A percentile compares a stretch with the other conserved stretches of the same genome.
phyloP scores from a whole-genome alignment of 805 yeast genomes.

The Metschnikowia peoriensis region DNA sequence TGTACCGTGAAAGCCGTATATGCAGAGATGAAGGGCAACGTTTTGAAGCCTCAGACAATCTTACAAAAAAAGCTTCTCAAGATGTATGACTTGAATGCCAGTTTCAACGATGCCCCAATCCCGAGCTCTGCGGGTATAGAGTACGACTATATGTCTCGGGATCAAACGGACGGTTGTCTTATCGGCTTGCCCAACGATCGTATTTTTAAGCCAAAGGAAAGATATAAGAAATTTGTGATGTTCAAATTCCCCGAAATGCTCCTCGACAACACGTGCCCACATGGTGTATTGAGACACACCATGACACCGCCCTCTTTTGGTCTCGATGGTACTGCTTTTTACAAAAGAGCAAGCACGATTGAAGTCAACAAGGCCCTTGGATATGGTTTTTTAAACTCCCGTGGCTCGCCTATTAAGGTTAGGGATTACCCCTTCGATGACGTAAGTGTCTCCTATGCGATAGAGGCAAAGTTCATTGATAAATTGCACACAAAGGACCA shows the following conservation, averaged over 20 bases:
- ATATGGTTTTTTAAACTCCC: slow-evolving; percentile 49
- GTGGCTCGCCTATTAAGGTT: slow-evolving; percentile 54
- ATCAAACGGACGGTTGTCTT: slow-evolving; percentile 43
- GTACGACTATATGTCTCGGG: slow-evolving; percentile 43
- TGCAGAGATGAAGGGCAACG: slow-evolving; percentile 24
- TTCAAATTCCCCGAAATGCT: slow-evolving; percentile 56
- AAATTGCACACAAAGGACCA: slow-evolving; percentile 32
- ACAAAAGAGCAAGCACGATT: slow-evolving; percentile 32
- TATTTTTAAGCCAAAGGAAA: slow-evolving; percentile 45
- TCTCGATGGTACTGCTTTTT: slow-evolving; percentile 36
- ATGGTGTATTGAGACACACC: slow-evolving; percentile 37
- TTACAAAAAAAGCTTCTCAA: slow-evolving; percentile 51
- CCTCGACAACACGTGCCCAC: slow-evolving; percentile 52
- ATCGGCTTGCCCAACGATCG: slow-evolving; percentile 52
- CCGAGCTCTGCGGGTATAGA: slow-evolving; percentile 52
- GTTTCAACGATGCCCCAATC: slow-evolving; percentile 47
- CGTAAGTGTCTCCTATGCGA: slow-evolving; percentile 48
- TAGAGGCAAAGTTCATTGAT: slow-evolving; percentile 57
- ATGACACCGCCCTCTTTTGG: slow-evolving; percentile 46
- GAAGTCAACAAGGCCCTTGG: slow-evolving; percentile 45
- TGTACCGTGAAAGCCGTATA: slow-evolving; percentile 32
- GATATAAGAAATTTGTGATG: slow-evolving; percentile 57
- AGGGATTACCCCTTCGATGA: slow-evolving; percentile 46
- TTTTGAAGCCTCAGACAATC: slow-evolving; percentile 26
- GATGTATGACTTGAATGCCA: slow-evolving; percentile 61